phyloP scores from a whole-genome alignment of 352 stramenopile genomes.

The Paralagenidium karlingii region DNA sequence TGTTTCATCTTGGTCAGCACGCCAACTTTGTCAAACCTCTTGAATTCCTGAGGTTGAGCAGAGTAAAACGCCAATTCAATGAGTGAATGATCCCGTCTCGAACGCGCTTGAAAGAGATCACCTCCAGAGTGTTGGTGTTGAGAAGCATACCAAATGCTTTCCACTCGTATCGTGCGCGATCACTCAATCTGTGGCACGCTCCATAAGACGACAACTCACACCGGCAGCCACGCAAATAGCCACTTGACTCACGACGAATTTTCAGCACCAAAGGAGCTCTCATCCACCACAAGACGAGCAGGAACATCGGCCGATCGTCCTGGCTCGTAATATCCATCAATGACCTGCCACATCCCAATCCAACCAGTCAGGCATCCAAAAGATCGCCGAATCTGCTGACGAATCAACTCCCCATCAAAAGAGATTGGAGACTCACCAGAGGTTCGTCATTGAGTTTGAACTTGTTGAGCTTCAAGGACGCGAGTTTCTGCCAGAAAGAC shows the following conservation, averaged over 20 bases:
- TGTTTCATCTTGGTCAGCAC: slow-evolving; percentile 34
- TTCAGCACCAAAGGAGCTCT: slow-evolving; percentile 36
- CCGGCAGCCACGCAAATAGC: neutral
- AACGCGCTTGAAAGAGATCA: slow-evolving; percentile 7
- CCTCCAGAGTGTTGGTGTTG: slow-evolving; percentile 84
- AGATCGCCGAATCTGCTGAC: neutral
- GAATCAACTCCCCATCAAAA: neutral
- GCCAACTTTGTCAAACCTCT: slow-evolving; percentile 66
- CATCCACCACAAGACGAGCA: slow-evolving; percentile 56
- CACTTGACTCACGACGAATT: neutral
- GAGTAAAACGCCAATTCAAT: too few species aligned
- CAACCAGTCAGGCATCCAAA: neutral
- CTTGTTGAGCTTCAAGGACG: slow-evolving; percentile 64
- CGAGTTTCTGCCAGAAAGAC: slow-evolving; percentile 73
- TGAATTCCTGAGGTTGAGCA: slow-evolving; percentile 46
- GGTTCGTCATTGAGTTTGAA: slow-evolving; percentile 66
- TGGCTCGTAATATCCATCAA: slow-evolving; percentile 56
- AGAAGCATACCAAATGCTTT: slow-evolving; percentile 42
- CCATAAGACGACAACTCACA: neutral
- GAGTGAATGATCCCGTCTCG: neutral
- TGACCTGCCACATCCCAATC: slow-evolving; percentile 8
- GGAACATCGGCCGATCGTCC: slow-evolving; percentile 45
- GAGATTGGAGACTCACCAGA: slow-evolving; percentile 17
- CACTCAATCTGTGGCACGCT: slow-evolving; percentile 8
- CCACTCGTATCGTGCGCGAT: slow-evolving; percentile 71